These are phyloP conservation scores for Rhinocladiella mackenziei DNA, from an alignment of 2,329 filamentous ascomycete species.

Conservation along the genomic window DNA sequence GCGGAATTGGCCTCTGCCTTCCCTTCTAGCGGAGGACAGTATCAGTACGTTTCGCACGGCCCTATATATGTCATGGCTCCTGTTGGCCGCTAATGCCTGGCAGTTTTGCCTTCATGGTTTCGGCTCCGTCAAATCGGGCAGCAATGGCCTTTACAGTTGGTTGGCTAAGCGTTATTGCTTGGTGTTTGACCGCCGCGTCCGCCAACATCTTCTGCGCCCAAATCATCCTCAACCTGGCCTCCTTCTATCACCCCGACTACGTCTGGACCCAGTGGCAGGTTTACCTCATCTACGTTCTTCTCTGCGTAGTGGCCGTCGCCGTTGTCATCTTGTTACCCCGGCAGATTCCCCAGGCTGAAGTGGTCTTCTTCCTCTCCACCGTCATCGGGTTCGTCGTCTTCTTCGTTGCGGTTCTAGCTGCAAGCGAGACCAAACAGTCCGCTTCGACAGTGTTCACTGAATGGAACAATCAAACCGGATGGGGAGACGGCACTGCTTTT, in stretches of 20 bases:
- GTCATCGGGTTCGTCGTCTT: slow-evolving; percentile 29
- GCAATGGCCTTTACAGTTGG: slow-evolving; percentile 29
- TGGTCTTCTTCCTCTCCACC: slow-evolving; percentile 23
- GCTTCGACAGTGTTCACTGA: slow-evolving; percentile 53
- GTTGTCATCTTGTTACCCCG: slow-evolving; percentile 22
- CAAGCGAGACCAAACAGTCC: slow-evolving; percentile 29
- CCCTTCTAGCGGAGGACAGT: slow-evolving; percentile 32
- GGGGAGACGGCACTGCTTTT: slow-evolving; percentile 61
- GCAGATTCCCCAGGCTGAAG: slow-evolving; percentile 20
- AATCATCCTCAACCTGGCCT: slow-evolving; percentile 16
- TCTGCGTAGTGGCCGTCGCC: no score
- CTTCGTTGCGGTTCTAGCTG: slow-evolving; percentile 32
- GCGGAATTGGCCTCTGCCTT: slow-evolving; percentile 32
- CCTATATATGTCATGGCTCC: not conserved
- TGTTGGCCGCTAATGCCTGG: not conserved
- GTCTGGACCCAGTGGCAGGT: slow-evolving; percentile 28
- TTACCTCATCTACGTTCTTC: no score
- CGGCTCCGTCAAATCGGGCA: slow-evolving; percentile 14
- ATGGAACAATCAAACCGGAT: slow-evolving; percentile 65
- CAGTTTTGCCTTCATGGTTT: slow-evolving; percentile 31
- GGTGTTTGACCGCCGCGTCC: slow-evolving; percentile 27
- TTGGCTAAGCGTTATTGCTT: slow-evolving; percentile 30
- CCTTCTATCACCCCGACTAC: slow-evolving; percentile 25
- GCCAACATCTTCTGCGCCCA: slow-evolving; percentile 26
- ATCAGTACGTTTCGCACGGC: slow-evolving; percentile 31